Percentiles rank a stretch among this genome's conserved stretches.
Conservation (phyloP, 2,329 filamentous ascomycete genomes). For the Penicillium janthinellum region DNA sequence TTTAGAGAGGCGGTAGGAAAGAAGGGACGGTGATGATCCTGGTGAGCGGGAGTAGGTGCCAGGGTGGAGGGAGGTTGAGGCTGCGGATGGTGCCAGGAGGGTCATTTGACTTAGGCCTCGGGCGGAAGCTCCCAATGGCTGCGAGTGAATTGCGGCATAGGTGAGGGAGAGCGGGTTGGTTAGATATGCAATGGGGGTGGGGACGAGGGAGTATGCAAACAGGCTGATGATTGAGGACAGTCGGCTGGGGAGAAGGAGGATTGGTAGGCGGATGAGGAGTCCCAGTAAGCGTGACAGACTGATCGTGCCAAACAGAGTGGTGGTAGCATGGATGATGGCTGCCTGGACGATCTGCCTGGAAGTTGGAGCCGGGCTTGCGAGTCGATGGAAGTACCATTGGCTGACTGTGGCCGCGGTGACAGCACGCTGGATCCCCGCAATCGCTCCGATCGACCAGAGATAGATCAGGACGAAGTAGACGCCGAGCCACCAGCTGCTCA, state of each 20-base stretch:
- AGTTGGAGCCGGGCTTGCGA: conserved; percentile 73
- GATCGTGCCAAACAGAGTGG: conserved; percentile 88
- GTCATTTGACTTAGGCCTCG: conserved; percentile 79
- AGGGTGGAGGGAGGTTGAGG: conserved; percentile 64
- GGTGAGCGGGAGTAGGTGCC: conserved; percentile 46
- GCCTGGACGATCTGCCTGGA: conserved; percentile 81
- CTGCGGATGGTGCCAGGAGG: conserved; percentile 70
- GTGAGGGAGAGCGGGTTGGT: conserved; percentile 92
- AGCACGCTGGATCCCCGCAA: conserved; percentile 84
- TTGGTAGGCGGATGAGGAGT: conserved; percentile 77
- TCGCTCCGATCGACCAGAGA: conserved; percentile 87
- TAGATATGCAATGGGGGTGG: conserved; percentile 79
- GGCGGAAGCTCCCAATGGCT: conserved; percentile 75
- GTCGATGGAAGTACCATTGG: conserved; percentile 98
- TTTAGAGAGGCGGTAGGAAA: conserved; percentile 89
- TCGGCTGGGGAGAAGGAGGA: conserved; percentile 79
- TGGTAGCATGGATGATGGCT: conserved; percentile 76
- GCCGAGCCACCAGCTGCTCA: conserved; percentile 94
- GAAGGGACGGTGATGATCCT: conserved; percentile 56
- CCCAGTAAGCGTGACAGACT: conserved; percentile 83
- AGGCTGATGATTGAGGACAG: conserved; percentile 70
- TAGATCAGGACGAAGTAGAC: conserved; percentile 90
- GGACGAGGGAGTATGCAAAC: conserved; percentile 76
- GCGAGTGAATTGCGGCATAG: conserved; percentile 90
- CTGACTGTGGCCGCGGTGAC: conserved; percentile 94